phyloP scores from a whole-genome alignment of 805 yeast genomes.

The Starmerella apicola region DNA sequence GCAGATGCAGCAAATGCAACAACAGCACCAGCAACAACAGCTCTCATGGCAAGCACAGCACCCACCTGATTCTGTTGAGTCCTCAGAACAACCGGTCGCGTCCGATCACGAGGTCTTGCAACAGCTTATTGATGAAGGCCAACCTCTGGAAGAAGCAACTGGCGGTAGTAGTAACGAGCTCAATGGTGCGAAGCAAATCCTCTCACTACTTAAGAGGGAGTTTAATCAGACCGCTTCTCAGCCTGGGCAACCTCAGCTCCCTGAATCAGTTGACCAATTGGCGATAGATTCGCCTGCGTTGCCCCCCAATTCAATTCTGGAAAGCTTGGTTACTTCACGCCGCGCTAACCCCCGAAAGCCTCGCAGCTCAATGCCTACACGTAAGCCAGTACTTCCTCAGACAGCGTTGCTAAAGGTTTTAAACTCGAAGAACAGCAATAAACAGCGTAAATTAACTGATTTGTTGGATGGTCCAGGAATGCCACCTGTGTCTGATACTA shows the following conservation, averaged over 20 bases:
- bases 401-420: slow-evolving; percentile 12
- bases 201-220: slow-evolving; percentile 22
- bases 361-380: slow-evolving; percentile 3
- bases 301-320: slow-evolving; percentile 20
- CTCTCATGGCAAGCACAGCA: neutral
- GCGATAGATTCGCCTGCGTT: slow-evolving; percentile 7
- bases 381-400: slow-evolving; percentile 2
- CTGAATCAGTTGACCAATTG: neutral
- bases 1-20: neutral
- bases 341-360: slow-evolving; percentile 3
- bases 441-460: slow-evolving; percentile 8
- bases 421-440: neutral
- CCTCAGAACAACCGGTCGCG: neutral
- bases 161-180: slow-evolving; percentile 13
- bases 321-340: slow-evolving; percentile 18
- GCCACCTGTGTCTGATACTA: neutral
- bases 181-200: slow-evolving; percentile 25
- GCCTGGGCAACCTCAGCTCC: neutral
- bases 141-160: slow-evolving; percentile 4
- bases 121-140: slow-evolving; percentile 21
- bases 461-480: neutral
- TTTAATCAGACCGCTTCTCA: neutral
- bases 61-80: neutral
- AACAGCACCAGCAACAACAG: neutral
- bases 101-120: slow-evolving; percentile 21